Evolutionary conservation across 495 filamentous ascomycete species (phyloP), one percentile per base, ranked within the genome.

Genomic region (Penicillium subrubescens): DNA sequence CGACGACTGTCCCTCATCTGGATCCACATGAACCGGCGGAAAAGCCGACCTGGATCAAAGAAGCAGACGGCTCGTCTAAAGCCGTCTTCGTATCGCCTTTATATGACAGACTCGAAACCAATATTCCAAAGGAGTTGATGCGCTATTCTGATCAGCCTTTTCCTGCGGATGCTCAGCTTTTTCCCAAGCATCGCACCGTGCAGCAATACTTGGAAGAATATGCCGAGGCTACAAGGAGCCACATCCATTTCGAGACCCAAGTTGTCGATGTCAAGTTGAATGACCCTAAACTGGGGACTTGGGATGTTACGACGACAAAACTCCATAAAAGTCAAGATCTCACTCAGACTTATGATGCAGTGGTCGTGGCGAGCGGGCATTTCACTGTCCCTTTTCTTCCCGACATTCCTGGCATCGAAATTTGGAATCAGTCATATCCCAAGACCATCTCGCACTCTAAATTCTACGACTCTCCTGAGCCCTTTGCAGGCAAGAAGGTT

Each of bases 111-210:
- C 74, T 97, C 31, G 89, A 96, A 65, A 92, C 93, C 43, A 98
- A 98, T 71, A 92, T 97, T 41, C 92, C 94, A 1, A 87, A 93
- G 59, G 78, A 79, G 1, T 70, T 97, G 62, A 97, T 98, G 94
- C 71, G 81, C 6, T 96, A 87, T 72, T 89, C 91, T 11, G 92
- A 96, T 57, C 77, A 86, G 15, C 66, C 79, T 15, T 94, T 94
- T 60, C 83, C 87, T 0, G 37, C 76, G 7, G 83, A 88, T 4
- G 65, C 79, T 21, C 87, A 90, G 66, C 81, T 97, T 10, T 95
- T 96, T 67, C 94, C 94, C 0, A 79, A 79, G 14, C 86, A 92
- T 64, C 68, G 84, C 57, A 75, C 78, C 14, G 90, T 97, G 15
- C 84, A 87, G 60, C 70, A 84, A 41, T 98, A 98, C 72, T 76